Percentiles rank a stretch among this genome's conserved stretches.
phyloP scores from a whole-genome alignment of 148 eudicot species.

The Silene latifolia region DNA sequence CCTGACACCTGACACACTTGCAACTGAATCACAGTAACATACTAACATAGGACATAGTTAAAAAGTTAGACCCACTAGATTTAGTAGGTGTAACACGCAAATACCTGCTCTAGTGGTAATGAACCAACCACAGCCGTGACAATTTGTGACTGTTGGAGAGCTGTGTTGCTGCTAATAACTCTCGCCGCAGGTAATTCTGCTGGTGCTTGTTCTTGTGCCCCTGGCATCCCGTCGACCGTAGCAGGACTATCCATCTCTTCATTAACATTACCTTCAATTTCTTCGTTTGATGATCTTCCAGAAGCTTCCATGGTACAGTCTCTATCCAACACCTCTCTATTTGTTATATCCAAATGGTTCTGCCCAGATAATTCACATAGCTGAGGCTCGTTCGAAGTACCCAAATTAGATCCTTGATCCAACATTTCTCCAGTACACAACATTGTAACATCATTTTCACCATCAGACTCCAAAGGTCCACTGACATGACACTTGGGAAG shows the following conservation, averaged over 20 bases:
- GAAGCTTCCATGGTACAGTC: slow-evolving; percentile 4
- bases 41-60: too few species aligned
- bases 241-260: slow-evolving; percentile 10
- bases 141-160: slow-evolving; percentile 11
- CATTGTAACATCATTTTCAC: slow-evolving; percentile 15
- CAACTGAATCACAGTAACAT: too few species aligned
- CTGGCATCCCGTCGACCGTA: not conserved
- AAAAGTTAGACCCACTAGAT: not conserved
- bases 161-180: not conserved
- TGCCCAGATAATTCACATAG: slow-evolving; percentile 2
- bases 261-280: not conserved
- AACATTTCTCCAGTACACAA: not conserved
- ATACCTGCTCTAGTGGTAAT: slow-evolving; percentile 23
- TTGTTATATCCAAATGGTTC: not conserved
- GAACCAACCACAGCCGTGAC: not conserved
- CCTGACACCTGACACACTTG: too few species aligned
- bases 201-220: not conserved
- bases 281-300: slow-evolving; percentile 9
- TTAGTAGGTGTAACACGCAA: not conserved
- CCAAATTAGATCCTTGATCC: slow-evolving; percentile 3
- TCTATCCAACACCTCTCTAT: slow-evolving; percentile 1
- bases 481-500: slow-evolving; percentile 4
- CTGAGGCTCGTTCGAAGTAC: slow-evolving; percentile 7
- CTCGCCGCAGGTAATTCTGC: slow-evolving; percentile 5
- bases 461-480: slow-evolving; percentile 19